Evolutionary conservation across 2,329 filamentous ascomycete genomes (phyloP), one percentile per base, ranked within the genome.

Genomic region (Neofusicoccum ribis): DNA sequence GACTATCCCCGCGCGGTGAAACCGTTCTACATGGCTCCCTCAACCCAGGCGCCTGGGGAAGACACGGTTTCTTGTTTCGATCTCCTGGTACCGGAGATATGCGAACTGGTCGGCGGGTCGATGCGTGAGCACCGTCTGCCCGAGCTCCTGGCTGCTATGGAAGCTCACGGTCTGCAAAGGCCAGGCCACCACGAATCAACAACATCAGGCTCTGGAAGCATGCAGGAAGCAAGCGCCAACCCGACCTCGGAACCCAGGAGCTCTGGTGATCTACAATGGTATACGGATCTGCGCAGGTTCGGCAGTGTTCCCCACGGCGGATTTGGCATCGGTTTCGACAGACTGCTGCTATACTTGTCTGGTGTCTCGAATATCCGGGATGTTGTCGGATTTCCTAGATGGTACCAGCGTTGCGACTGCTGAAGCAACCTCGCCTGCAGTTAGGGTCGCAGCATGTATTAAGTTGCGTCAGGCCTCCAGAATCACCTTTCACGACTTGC

Each of bases 291-390:
- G 67, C 88, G 93, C 67, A 88, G 90, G 69, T 97, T 92, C 86
- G 93, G 93, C n/a, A 93, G 90, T 70, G 91, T 92, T 64, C 92
- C 92, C 41, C 93, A 97, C 72, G 93, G 93, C 47, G 93, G 93
- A 0, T 97, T 96, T 74, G 93, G 93, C 2, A 77, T 97, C 65
- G 93, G 93, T 8, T 96, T 96, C 74, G 93, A 97, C 81, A 87
- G 93, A 64, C 84, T 97, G 68, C 78, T 97, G 70, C 89, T 90
- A 73, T 97, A 96, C 79, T 82, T 97, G 64, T 87, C 90, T 37
- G 93, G 93, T 9, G 88, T 94, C 44, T 85, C 87, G 69, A 96
- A 91, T 71, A 87, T 97, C 72, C 87, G 92, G 74, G 93, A 97
- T 77, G 86, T 93, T 27, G 91, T 96, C 64, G 86, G 91, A 34